A percentile compares a stretch with the other conserved stretches of the same genome.
phyloP scores from a whole-genome alignment of 805 yeast species.

The Metschnikowia gelsemii region DNA sequence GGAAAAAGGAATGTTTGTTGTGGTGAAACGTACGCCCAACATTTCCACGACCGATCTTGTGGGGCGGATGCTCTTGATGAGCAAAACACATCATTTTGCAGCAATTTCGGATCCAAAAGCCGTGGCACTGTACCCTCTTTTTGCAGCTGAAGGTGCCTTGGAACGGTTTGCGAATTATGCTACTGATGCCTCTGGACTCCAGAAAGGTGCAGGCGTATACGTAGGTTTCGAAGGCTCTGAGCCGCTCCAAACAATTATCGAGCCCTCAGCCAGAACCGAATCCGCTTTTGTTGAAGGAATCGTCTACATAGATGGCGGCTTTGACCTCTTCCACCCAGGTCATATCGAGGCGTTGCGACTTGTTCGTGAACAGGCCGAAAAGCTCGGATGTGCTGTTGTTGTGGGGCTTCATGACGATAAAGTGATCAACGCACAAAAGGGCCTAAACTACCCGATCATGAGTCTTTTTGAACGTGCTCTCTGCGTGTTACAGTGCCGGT shows the following conservation, averaged over 20 bases:
- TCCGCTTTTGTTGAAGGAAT: slow-evolving; percentile 16
- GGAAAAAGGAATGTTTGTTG: slow-evolving; percentile 78
- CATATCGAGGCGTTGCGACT: slow-evolving; percentile 72
- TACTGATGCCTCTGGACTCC: slow-evolving; percentile 58
- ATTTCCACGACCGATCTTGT: slow-evolving; percentile 95
- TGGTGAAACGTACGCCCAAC: slow-evolving; percentile 92
- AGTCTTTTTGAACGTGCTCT: slow-evolving; percentile 79
- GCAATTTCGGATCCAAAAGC: slow-evolving; percentile 27
- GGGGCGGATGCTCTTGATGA: slow-evolving; percentile 72
- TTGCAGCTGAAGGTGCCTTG: slow-evolving; percentile 33
- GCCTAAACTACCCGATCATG: slow-evolving; percentile 79
- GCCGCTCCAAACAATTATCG: slow-evolving; percentile 32
- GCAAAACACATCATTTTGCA: slow-evolving; percentile 56
- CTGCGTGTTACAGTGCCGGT: slow-evolving; percentile 84
- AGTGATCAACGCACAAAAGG: slow-evolving; percentile 54
- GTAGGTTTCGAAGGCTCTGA: slow-evolving; percentile 33
- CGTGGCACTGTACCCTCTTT: slow-evolving; percentile 27
- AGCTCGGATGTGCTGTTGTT: slow-evolving; percentile 47
- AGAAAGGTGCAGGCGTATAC: slow-evolving; percentile 58
- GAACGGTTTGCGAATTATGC: slow-evolving; percentile 56
- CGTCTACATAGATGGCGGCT: slow-evolving; percentile 75
- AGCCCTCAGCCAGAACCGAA: slow-evolving; percentile 25
- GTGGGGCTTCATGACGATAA: slow-evolving; percentile 68
- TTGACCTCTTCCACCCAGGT: slow-evolving; percentile 91
- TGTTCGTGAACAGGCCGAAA: slow-evolving; percentile 41